Base-by-base conservation (phyloP, 495 filamentous ascomycete genomes). In the Platismatia glauca region DNA sequence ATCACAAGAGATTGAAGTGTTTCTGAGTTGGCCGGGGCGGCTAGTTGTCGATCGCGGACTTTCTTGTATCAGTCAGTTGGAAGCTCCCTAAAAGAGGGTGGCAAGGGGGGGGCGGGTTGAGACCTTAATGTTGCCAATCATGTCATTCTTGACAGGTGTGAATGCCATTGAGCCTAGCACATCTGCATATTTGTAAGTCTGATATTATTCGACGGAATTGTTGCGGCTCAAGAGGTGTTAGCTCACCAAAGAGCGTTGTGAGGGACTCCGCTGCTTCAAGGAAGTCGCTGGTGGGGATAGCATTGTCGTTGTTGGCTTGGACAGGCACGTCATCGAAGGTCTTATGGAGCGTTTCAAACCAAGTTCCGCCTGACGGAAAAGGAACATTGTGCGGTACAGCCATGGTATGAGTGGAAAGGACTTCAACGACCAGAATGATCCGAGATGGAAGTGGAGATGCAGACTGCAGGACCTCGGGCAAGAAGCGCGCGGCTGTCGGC, bases 51-150 rank as follows among this genome's bases (percentile, higher is more conserved):
- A 60, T 93, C 86, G 64, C 89, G 84, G 71, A 97, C 81, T 92
- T 98, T 98, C 93, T 75, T 62, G 31, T 57, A 67, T 61, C 43
- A 55, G 53, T 64, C 53, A 66, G 65, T 44, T 31, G 16, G 12
- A 35, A n/a, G 15, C n/a, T 27, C 20, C 24, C 33, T 37, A 27
- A 4, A 22, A 34, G 58, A 16, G 18, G 44, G 16, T 13, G 22
- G 7, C n/a, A 3, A 12, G n/a, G 0, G 8, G 31, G 41, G 41
- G 44, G 12, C 12, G 5, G 34, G 34, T 52, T 52, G 74, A 61
- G 71, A 97, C 93, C 83, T 91, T 90, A 73, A 98, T 84, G 72
- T 98, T 98, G 70, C 90, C 90, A 12, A 83, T 67, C 80, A 98
- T 86, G 74, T 98, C 94, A 64, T 75, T 87, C 81, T 97, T 96